These are phyloP conservation scores for Hypoxylon subgilvum DNA, from an alignment of 495 filamentous ascomycete species.

Conservation along the genomic window DNA sequence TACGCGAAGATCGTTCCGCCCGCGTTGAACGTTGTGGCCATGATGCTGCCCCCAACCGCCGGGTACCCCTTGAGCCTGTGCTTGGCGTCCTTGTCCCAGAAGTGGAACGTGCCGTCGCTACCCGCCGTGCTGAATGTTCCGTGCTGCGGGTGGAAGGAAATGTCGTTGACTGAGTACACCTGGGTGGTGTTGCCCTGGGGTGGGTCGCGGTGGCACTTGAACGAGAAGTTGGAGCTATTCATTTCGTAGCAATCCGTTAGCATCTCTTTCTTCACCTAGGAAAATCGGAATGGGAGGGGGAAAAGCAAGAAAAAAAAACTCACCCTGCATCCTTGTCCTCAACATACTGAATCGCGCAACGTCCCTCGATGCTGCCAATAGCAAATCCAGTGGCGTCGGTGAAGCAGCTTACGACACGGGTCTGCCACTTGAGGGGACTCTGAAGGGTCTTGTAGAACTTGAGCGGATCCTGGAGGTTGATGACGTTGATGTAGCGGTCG, in stretches of 20 bases:
- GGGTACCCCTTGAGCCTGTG: constrained; percentile 87
- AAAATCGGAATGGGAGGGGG: not conserved
- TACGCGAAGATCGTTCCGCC: constrained; percentile 86
- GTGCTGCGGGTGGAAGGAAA: constrained; percentile 79
- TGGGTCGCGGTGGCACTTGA: constrained; percentile 89
- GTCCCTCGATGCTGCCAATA: constrained; percentile 85
- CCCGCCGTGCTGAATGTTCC: constrained; percentile 92
- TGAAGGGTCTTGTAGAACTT: constrained; percentile 83
- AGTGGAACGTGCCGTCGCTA: constrained; percentile 85
- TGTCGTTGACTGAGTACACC: constrained; percentile 87
- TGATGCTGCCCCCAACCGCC: constrained; percentile 80
- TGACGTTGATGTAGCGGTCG: constrained; percentile 84
- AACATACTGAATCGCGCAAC: constrained; percentile 86
- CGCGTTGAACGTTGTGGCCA: constrained; percentile 76
- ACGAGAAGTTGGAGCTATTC: constrained; percentile 78
- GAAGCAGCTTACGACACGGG: constrained; percentile 82
- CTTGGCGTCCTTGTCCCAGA: constrained; percentile 90
- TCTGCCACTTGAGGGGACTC: constrained; percentile 88
- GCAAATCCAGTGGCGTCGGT: constrained; percentile 83
- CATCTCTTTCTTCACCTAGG: not conserved
- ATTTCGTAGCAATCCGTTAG: constrained; percentile 8
- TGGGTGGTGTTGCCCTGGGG: constrained; percentile 70
- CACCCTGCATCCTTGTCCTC: constrained; percentile 83
- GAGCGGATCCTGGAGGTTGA: constrained; percentile 74
- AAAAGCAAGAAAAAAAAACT: constrained; percentile 17